Conservation (phyloP, 2,329 filamentous ascomycete genomes). For the Pyrenophora tritici-repentis region DNA sequence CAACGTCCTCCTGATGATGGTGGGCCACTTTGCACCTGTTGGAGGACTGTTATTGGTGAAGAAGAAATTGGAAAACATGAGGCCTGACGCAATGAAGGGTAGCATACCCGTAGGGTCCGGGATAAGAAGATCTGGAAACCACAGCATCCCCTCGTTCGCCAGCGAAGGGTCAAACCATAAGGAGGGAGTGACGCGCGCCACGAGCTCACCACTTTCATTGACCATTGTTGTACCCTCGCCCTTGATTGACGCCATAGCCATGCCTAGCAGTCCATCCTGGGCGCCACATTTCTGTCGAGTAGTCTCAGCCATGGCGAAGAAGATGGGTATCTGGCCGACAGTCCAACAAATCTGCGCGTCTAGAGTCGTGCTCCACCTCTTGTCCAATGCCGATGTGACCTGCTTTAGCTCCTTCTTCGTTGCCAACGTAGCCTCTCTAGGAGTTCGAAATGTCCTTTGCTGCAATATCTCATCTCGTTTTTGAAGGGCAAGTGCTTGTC, state of each 20-base stretch:
- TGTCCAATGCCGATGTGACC: constrained; percentile 30
- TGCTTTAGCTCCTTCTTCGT: constrained; percentile 27
- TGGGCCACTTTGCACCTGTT: constrained; percentile 20
- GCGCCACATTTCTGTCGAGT: constrained; percentile 44
- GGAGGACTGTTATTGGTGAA: constrained; percentile 27
- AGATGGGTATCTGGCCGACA: constrained; percentile 43
- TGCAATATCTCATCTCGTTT: constrained; percentile 28
- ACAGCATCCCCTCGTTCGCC: constrained; percentile 62
- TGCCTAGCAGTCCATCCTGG: constrained; percentile 36
- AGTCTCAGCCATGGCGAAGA: constrained; percentile 45
- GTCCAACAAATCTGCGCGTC: constrained; percentile 35
- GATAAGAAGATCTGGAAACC: constrained; percentile 62
- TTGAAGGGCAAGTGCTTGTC: constrained; percentile 35
- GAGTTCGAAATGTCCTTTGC: constrained; percentile 26
- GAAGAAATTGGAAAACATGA: constrained; percentile 57
- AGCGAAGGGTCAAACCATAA: constrained; percentile 56
- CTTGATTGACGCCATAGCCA: constrained; percentile 23
- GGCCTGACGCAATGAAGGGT: constrained; percentile 54
- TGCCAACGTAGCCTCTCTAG: constrained; percentile 18
- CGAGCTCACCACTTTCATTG: constrained; percentile 10
- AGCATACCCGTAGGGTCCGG: constrained; percentile 58
- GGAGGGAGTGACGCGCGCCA: constrained; percentile 13
- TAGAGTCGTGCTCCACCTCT: constrained; percentile 37
- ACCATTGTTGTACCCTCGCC: constrained; percentile 4
- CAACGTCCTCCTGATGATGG: constrained; percentile 28